A percentile compares a stretch with the other conserved stretches of the same genome.
Evolutionary conservation across 1,139 yeast genomes (phyloP).

Genomic region (Cylindricascospora bacillispora): DNA sequence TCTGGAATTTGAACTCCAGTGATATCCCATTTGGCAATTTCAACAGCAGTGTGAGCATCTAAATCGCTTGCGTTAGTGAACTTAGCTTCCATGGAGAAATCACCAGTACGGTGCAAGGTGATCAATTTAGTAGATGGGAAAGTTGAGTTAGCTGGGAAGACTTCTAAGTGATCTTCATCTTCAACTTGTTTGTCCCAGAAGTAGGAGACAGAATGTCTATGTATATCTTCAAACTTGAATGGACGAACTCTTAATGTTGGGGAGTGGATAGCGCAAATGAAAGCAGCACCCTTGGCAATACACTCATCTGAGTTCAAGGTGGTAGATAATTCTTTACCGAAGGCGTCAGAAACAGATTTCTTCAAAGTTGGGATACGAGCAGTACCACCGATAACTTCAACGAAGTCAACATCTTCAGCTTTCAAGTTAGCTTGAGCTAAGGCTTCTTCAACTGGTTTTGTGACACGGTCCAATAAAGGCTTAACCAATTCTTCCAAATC

Average conservation of each 20-base stretch:
- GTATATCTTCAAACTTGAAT: constrained; percentile 93
- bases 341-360: constrained; percentile 63
- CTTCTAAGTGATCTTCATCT: constrained; percentile 82
- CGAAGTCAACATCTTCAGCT: constrained; percentile 66
- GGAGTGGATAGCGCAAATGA: constrained; percentile 97
- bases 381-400: constrained; percentile 96
- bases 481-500: constrained; percentile 81
- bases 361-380: constrained; percentile 94
- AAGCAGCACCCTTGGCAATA: constrained; percentile 97
- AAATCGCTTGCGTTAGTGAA: constrained; percentile 67
- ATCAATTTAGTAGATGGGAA: constrained; percentile 95
- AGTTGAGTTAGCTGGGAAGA: constrained; percentile 85
- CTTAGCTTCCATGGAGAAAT: constrained; percentile 75
- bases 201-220: constrained; percentile 87
- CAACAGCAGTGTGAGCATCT: constrained; percentile 53
- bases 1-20: constrained; percentile 72
- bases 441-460: constrained; percentile 70
- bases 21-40: constrained; percentile 75
- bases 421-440: constrained; percentile 66
- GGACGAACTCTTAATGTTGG: constrained; percentile 98
- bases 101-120: constrained; percentile 83
- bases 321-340: constrained; percentile 80
- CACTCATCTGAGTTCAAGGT: constrained; percentile 99
- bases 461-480: constrained; percentile 68
- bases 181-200: constrained; percentile 91